These are phyloP conservation scores for Penicillium waksmanii DNA, from an alignment of 495 filamentous ascomycete genomes.

Conservation along the genomic window DNA sequence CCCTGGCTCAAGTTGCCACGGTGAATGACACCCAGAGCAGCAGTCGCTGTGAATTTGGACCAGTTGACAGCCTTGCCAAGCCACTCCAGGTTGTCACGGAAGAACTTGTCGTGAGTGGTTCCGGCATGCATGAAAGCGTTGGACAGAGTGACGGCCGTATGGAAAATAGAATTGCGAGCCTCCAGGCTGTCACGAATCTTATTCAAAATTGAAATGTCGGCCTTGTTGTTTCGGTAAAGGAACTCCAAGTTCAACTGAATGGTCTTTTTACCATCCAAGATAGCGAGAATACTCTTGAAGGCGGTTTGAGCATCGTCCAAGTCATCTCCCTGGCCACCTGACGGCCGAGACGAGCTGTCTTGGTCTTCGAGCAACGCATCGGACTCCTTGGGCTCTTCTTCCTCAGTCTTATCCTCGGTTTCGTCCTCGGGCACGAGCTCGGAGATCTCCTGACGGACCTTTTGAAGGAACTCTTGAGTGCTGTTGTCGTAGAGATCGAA, in stretches of 20 bases:
- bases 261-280: slow-evolving; percentile 86
- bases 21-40: slow-evolving; percentile 95
- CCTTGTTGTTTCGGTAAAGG: slow-evolving; percentile 90
- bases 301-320: slow-evolving; percentile 56
- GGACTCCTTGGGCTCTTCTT: slow-evolving; percentile 58
- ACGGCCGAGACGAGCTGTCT: slow-evolving; percentile 39
- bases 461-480: slow-evolving; percentile 93
- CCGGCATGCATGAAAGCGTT: slow-evolving; percentile 99
- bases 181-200: slow-evolving; percentile 95
- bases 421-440: slow-evolving; percentile 56
- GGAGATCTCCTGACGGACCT: slow-evolving; percentile 81
- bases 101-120: slow-evolving; percentile 96
- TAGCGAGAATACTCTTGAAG: slow-evolving; percentile 79
- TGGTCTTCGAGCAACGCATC: slow-evolving; percentile 56
- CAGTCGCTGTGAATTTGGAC: slow-evolving; percentile 99
- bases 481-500: slow-evolving; percentile 99
- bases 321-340: slow-evolving; percentile 48
- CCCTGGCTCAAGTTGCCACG: slow-evolving; percentile 91
- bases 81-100: slow-evolving; percentile 97
- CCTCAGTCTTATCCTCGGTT: slow-evolving; percentile 39
- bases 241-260: slow-evolving; percentile 96
- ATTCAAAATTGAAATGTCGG: slow-evolving; percentile 85
- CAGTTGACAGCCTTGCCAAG: slow-evolving; percentile 98
- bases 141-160: slow-evolving; percentile 93
- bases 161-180: slow-evolving; percentile 96